Evolutionary conservation across 2,329 filamentous ascomycete species (phyloP), one percentile per base, ranked within the genome.

Genomic region (Diplocarpon rosae): DNA sequence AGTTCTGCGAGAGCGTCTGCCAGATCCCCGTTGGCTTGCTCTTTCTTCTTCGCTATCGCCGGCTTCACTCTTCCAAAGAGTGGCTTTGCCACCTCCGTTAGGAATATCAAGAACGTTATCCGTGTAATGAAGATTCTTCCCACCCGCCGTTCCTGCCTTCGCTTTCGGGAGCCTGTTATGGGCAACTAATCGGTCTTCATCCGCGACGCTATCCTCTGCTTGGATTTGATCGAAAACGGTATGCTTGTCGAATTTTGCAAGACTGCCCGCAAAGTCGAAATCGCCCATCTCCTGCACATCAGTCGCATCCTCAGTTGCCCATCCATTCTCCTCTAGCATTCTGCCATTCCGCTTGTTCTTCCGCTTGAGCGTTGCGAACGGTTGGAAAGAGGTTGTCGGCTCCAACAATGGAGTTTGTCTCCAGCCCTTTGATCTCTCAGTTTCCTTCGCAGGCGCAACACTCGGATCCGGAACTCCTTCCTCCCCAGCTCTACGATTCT

Each of bases 241-340:
- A 45, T 83, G 78, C 67, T 96, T 96, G 68, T 96, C 89, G 57
- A 96, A 96, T 59, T 95, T 94, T 37, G 86, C 89, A 28, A 96
- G 71, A 53, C 88, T 88, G 43, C 79, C 80, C 56, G 85, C 81
- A 58, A 96, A 96, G 63, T 96, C 90, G 56, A 96, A 96, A 49
- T 96, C 92, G 10, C 85, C 86, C 70, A 92, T 76, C 60, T 93
- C 90, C 65, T 90, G 85, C 16, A 92, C 85, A 60, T 96, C 92
- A 0, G 87, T 95, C 16, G 90, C 89, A 59, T 96, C 90, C 60
- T 95, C 92, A 0, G 90, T 95, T 3, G 86, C 88, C 89, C 90
- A 96, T 3, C 87, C 90, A 61, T 87, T 93, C 35, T 86, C 75
- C 49, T 69, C 66, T 29, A 58, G 51, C 53, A 66, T 65, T 8